Evolutionary conservation across 495 filamentous ascomycete species (phyloP).

Genomic region (Aspergillus nanangensis): DNA sequence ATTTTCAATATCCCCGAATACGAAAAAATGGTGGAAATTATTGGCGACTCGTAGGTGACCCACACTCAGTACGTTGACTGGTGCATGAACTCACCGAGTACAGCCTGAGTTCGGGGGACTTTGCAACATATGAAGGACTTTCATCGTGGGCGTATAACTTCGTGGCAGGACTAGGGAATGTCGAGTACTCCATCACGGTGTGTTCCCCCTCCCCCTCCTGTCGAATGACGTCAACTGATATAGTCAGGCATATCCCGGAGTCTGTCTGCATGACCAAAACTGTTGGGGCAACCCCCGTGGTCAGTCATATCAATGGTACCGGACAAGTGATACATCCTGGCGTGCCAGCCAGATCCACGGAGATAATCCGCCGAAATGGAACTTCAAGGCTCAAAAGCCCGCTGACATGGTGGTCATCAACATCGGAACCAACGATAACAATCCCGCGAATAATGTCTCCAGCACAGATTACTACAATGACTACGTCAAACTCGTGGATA

Average conservation of each 20-base stretch:
- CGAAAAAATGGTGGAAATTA: constrained; percentile 56
- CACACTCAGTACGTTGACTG: not conserved
- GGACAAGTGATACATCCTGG: constrained; percentile 54
- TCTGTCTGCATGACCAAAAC: constrained; percentile 53
- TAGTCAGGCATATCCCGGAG: constrained; percentile 50
- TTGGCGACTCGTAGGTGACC: constrained; percentile 52
- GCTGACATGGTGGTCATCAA: constrained; percentile 66
- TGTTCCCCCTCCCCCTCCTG: not conserved
- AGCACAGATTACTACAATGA: constrained; percentile 47
- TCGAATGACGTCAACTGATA: not conserved
- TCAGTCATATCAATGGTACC: constrained; percentile 60
- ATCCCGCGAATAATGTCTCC: constrained; percentile 54
- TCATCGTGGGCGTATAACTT: constrained; percentile 55
- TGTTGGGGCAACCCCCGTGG: constrained; percentile 49
- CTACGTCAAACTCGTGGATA: constrained; percentile 56
- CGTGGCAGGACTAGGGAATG: constrained; percentile 57
- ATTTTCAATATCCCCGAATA: constrained; percentile 50
- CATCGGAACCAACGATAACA: constrained; percentile 65
- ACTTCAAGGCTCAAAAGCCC: constrained; percentile 52
- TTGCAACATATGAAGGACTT: constrained; percentile 59
- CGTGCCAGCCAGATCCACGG: constrained; percentile 49
- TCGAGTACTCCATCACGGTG: constrained; percentile 57
- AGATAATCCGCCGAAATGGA: constrained; percentile 54
- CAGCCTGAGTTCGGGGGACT: constrained; percentile 49
- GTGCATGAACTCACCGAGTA: not conserved